A percentile compares a stretch with the other conserved stretches of the same genome.
These are phyloP conservation scores for Urochloa ruziziensis DNA, from an alignment of 176 grass and related monocot genomes.

Conservation along the genomic window DNA sequence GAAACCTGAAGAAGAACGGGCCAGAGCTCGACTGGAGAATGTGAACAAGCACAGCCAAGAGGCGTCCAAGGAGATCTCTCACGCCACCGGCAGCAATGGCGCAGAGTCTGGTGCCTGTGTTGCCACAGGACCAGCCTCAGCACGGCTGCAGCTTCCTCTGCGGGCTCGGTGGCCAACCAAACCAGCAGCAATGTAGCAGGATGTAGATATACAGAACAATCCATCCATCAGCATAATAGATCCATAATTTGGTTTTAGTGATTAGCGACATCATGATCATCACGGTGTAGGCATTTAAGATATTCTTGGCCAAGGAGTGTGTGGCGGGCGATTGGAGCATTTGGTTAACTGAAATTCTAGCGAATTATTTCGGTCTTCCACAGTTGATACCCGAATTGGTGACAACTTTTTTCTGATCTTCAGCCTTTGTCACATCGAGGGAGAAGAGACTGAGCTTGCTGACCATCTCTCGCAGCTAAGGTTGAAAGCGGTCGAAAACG, in stretches of 20 bases:
- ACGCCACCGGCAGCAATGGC: not conserved
- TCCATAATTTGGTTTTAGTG: not conserved
- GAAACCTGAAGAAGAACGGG: not conserved
- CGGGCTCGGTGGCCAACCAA: conserved; percentile 38
- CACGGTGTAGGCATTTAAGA: not conserved
- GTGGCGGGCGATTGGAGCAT: too few species aligned
- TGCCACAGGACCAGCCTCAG: not conserved
- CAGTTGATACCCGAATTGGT: too few species aligned
- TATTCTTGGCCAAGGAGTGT: not conserved
- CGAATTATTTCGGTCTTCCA: too few species aligned
- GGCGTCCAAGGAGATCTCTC: not conserved
- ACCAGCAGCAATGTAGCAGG: conserved; percentile 49
- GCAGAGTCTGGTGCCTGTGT: not conserved
- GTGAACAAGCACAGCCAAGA: not conserved
- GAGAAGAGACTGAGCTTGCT: too few species aligned
- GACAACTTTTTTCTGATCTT: too few species aligned
- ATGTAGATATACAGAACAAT: conserved; percentile 40
- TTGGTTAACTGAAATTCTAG: too few species aligned
- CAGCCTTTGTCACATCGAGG: too few species aligned
- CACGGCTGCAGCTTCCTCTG: conserved; percentile 37
- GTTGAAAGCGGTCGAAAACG: too few species aligned
- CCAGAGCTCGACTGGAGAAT: not conserved
- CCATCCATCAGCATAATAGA: not conserved
- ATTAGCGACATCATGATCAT: not conserved
- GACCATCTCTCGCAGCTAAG: too few species aligned